phyloP scores from a whole-genome alignment of 2,329 filamentous ascomycete species.

The Colletotrichum somersetense region DNA sequence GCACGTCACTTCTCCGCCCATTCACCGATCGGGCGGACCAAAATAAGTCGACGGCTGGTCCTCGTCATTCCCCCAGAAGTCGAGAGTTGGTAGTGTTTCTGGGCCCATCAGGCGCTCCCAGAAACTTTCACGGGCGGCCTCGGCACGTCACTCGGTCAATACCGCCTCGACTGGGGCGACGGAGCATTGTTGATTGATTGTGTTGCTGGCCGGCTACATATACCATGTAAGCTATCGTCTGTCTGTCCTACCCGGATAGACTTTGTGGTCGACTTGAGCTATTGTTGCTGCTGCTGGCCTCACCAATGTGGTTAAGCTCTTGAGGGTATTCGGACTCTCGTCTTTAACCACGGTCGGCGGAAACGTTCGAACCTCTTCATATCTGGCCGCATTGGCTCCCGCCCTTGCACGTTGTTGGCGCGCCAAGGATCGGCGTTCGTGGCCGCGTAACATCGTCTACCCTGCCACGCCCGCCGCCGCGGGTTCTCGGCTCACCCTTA shows the following conservation, averaged over 20 bases:
- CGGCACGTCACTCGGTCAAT: neutral
- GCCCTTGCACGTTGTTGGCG: neutral
- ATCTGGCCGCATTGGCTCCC: too few species aligned
- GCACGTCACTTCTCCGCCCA: neutral
- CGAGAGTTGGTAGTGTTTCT: neutral
- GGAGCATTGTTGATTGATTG: neutral
- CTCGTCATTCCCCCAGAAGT: constrained; percentile 12
- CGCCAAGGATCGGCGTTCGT: constrained; percentile 22
- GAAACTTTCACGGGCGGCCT: neutral
- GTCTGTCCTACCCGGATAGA: neutral
- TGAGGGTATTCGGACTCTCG: neutral
- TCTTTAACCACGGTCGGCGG: neutral
- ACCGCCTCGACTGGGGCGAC: neutral
- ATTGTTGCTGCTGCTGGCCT: neutral
- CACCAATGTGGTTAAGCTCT: neutral
- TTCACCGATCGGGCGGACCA: neutral
- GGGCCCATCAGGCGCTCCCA: neutral
- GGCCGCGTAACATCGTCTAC: constrained; percentile 29
- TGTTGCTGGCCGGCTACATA: neutral
- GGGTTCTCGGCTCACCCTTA: constrained; percentile 5
- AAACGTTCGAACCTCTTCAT: neutral
- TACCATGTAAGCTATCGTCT: neutral
- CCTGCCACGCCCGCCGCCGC: constrained; percentile 11
- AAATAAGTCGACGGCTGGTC: constrained; percentile 26
- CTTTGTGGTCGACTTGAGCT: neutral